Conservation (phyloP, 2,329 filamentous ascomycete species). For the Pezicula neosporulosa region DNA sequence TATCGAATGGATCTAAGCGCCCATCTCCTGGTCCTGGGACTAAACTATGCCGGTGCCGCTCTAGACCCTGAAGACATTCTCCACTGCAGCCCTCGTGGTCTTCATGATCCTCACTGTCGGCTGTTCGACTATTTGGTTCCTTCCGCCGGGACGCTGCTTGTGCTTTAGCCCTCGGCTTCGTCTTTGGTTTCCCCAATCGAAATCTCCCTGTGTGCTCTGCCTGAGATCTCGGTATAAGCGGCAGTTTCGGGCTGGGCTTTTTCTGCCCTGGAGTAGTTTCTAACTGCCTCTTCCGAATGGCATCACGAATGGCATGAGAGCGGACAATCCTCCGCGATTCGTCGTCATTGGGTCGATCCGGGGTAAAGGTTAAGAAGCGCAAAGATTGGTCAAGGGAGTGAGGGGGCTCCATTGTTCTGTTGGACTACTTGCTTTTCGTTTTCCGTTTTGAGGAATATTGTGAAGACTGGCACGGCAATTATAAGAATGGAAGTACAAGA, state of each 20-base stretch:
- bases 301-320: background rate
- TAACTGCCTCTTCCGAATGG: background rate
- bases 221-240: background rate
- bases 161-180: background rate
- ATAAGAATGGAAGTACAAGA: too few relatives aligned
- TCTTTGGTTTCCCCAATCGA: background rate
- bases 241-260: background rate
- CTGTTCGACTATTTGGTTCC: background rate
- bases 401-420: too few relatives aligned
- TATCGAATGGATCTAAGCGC: constrained; percentile 11
- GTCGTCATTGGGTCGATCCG: background rate
- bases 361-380: background rate
- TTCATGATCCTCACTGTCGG: too few relatives aligned
- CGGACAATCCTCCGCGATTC: background rate
- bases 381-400: background rate
- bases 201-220: background rate
- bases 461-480: too few relatives aligned
- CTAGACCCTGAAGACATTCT: background rate
- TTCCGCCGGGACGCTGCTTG: background rate
- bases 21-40: background rate
- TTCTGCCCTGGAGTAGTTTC: background rate
- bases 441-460: too few relatives aligned
- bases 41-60: background rate
- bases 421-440: too few relatives aligned
- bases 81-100: background rate